These are phyloP conservation scores for Fusarium caatingaense DNA, from an alignment of 2,329 filamentous ascomycete genomes.

Conservation along the genomic window DNA sequence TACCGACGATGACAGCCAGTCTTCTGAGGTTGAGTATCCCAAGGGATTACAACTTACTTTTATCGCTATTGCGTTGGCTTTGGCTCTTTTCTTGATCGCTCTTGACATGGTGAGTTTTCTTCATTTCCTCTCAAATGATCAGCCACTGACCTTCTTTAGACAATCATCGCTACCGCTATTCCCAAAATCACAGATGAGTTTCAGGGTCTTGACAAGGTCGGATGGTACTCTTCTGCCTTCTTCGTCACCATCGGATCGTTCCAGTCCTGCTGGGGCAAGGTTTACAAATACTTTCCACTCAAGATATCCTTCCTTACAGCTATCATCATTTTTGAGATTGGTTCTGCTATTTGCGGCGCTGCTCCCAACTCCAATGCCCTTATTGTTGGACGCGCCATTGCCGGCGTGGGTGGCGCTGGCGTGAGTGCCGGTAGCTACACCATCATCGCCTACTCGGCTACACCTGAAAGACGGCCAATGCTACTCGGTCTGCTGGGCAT, in stretches of 20 bases:
- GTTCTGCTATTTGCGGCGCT: constrained; percentile 41
- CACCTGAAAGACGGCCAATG: constrained; percentile 25
- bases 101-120: constrained; percentile 1
- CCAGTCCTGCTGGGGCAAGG: constrained; percentile 44
- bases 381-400: constrained; percentile 54
- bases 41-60: constrained; percentile 4
- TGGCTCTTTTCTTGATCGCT: constrained; percentile 10
- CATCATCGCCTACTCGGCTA: constrained; percentile 19
- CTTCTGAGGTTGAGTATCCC: constrained; percentile 5
- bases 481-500: constrained; percentile 49
- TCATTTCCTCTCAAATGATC: not conserved
- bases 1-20: not conserved
- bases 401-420: constrained; percentile 52
- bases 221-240: constrained; percentile 51
- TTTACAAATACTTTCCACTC: constrained; percentile 47
- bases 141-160: not conserved
- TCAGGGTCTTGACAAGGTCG: constrained; percentile 56
- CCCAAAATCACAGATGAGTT: constrained; percentile 41
- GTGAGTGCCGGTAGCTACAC: constrained; percentile 50
- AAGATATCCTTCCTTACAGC: constrained; percentile 44
- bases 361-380: constrained; percentile 49
- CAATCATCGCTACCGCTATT: constrained; percentile 9
- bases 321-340: constrained; percentile 43
- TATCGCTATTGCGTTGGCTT: constrained; percentile 1
- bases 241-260: constrained; percentile 43